Conservation (phyloP, 2,329 filamentous ascomycete genomes). For the Chaetomiaceae sp. region DNA sequence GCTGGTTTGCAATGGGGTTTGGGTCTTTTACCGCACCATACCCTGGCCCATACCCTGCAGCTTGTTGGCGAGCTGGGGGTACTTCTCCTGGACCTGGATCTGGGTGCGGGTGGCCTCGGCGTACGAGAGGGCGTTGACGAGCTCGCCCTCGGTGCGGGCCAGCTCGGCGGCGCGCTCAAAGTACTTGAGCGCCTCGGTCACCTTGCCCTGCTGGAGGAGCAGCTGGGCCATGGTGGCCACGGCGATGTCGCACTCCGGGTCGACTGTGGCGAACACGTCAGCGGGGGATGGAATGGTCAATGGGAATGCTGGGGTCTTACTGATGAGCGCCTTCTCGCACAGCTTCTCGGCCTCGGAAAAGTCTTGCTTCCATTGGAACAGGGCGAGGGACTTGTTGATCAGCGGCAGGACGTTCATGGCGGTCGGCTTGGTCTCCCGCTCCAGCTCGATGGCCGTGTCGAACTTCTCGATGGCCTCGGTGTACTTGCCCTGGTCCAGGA, state of each 20-base stretch:
- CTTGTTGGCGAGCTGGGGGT: constrained; percentile 71
- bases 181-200: constrained; percentile 89
- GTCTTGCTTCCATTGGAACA: constrained; percentile 98
- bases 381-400: constrained; percentile 95
- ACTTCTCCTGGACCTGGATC: constrained; percentile 84
- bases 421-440: constrained; percentile 88
- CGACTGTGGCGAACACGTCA: constrained; percentile 58
- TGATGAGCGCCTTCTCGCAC: constrained; percentile 94
- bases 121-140: constrained; percentile 93
- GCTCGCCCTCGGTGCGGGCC: constrained; percentile 88
- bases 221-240: constrained; percentile 98
- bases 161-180: constrained; percentile 96
- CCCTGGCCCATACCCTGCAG: constrained; percentile 51
- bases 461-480: constrained; percentile 96
- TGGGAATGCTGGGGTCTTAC: constrained; percentile 51
- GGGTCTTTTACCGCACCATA: constrained; percentile 28
- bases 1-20: too few relatives aligned
- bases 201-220: constrained; percentile 94
- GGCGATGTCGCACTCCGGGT: constrained; percentile 97
- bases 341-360: constrained; percentile 92
- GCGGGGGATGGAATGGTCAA: background rate
- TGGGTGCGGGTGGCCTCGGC: constrained; percentile 96
- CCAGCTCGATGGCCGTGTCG: constrained; percentile 97
- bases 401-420: constrained; percentile 96
- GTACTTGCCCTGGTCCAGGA: constrained; percentile 95